Evolutionary conservation across 2,329 filamentous ascomycete genomes (phyloP), one percentile per base, ranked within the genome.

Genomic region (Penicillium sp.): DNA sequence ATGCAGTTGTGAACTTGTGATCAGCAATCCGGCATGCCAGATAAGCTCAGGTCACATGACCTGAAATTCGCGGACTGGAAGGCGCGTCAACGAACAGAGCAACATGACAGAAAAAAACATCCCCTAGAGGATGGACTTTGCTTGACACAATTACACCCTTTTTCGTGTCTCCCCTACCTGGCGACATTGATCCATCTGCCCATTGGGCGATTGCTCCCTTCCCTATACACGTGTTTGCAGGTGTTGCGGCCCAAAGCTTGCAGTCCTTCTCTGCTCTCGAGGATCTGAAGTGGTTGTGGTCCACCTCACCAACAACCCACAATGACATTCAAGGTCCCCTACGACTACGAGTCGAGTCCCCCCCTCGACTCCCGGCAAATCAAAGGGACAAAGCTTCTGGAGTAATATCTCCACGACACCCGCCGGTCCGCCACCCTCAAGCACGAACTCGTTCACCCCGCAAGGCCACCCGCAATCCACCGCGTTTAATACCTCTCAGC

Each of bases 361-460:
- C 6, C 72, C 73, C 2, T 71, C 73, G 20, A 77, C 75, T 2
- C 75, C 75, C 12, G 72, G 67, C 18, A 75, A 61, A 53, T 46
- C 49, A 4, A 58, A 71, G 59, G 67, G 67, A 23, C 68, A 69
- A 44, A 71, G 71, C 50, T 62, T 73, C 6, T 68, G 70, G 53
- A 70, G 70, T 53, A 69, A 75, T 59, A 75, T 80, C 43, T 85
- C 83, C 6, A 84, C 82, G 20, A 85, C 83, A 15, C 83, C 83
- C 50, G 81, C 81, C 45, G 83, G 82, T 40, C 78, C 76, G 55
- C 82, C 83, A 1, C 82, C 82, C 25, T 81, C 80, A 29, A 77
- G 75, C 55, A 72, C 75, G 25, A 69, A 70, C 58, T 84, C 82
- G n/a, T 83, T 83, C 51, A 85, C 82, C 22, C 83, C 83, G 29